Evolutionary conservation across 371 early-diverging fungal species (phyloP), one percentile per base, ranked within the genome.

Genomic region (Actinomortierella wolfii): DNA sequence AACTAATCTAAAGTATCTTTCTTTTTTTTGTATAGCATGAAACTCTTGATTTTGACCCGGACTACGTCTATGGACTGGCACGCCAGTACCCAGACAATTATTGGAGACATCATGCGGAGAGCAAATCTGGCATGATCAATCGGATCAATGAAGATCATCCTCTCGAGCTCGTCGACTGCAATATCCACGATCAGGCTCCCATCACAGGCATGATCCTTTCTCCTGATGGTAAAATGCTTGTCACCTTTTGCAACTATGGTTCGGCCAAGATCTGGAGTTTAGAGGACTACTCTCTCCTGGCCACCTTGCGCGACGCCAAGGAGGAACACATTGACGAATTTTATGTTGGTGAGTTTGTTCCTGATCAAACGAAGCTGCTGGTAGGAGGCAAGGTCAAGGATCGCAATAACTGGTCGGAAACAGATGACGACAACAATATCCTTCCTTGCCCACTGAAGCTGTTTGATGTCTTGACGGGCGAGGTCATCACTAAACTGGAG

Each of bases 351-450:
- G 80, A 86, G 29, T 92, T 94, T 52, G 78, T 79, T 1, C 81
- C 83, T 1, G 77, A 84, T 59, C 81, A 84, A 14, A 76, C 76
- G 29, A 67, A 78, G 34, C 55, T 92, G 4, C 69, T 87, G n/a
- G 84, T 85, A 7, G 92, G 86, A 1, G 92, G 92, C 44, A 92
- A 92, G 71, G 77, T 90, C 24, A 96, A 96, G 67, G 94, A 96
- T 64, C 83, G 94, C 18, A 83, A 86, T 64, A 80, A 86, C 42
- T 96, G 96, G 95, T 92, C 91, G 1, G 84, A 85, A 42, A 87
- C 86, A 18, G 96, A 96, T 60, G 90, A 92, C 5, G 96, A 96
- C 67, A 94, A 94, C 67, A 93, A 94, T 61, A 94, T 96, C 52
- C 64, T 96, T 56, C 92, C 93, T 1, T 94, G 95, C 59, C 91